Conservation (phyloP, 2,329 filamentous ascomycete species). For the Ceratocystis cubensis region DNA sequence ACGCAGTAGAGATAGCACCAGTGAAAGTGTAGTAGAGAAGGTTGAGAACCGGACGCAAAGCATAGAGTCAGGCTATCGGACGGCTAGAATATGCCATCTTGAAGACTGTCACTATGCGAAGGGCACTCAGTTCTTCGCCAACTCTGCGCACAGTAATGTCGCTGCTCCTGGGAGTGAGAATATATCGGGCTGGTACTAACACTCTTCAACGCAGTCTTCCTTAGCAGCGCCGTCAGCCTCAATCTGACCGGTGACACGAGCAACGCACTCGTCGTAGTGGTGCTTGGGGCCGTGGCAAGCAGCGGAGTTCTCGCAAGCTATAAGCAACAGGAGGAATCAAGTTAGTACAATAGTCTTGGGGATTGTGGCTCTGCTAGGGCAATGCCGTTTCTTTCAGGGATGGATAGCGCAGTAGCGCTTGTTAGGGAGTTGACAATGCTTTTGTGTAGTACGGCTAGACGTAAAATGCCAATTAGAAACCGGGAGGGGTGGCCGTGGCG, state of each 20-base stretch:
- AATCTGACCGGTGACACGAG: constrained; percentile 61
- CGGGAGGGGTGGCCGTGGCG: neutral
- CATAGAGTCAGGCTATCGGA: neutral
- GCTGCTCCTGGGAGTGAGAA: neutral
- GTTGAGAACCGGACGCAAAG: neutral
- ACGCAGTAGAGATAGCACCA: constrained; percentile 9
- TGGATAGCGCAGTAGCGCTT: too few relatives aligned
- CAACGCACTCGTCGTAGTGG: constrained; percentile 96
- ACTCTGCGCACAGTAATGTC: neutral
- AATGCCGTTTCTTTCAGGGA: too few relatives aligned
- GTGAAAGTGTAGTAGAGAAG: neutral
- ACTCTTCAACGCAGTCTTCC: constrained; percentile 98
- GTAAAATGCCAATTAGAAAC: neutral
- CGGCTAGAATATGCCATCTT: neutral
- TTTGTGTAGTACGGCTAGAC: neutral
- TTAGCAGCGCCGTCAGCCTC: constrained; percentile 60
- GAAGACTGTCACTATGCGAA: neutral
- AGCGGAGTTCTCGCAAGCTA: constrained; percentile 82
- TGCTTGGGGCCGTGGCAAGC: constrained; percentile 83
- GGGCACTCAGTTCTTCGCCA: neutral
- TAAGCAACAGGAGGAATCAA: constrained; percentile 42
- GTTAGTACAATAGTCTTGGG: constrained; percentile 8
- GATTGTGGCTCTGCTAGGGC: too few relatives aligned
- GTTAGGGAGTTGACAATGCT: neutral
- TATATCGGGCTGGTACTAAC: constrained; percentile 45